These are phyloP conservation scores for Podaxis sp. DNA, from an alignment of 768 basidiomycete species.

Conservation along the genomic window DNA sequence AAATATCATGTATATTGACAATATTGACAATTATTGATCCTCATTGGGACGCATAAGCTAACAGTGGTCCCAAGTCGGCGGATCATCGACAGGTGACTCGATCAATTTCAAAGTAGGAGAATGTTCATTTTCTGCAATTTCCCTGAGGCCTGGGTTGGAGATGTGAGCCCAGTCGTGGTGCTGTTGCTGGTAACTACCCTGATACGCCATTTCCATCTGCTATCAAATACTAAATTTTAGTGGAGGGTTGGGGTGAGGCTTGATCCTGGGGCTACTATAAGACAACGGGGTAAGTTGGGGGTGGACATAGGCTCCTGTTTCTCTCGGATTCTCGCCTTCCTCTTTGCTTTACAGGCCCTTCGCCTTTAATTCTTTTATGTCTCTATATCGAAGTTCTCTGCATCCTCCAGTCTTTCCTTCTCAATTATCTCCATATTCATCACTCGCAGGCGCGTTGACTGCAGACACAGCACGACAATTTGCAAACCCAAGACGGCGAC, in stretches of 20 bases:
- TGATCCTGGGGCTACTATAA: neutral
- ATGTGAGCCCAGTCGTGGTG: neutral
- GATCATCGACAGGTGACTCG: neutral
- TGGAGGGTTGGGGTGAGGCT: neutral
- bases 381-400: slow-evolving; percentile 2
- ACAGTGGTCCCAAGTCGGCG: neutral
- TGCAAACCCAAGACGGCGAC: slow-evolving; percentile 1
- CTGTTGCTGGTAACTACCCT: neutral
- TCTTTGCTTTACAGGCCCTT: too few species aligned
- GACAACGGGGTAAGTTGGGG: neutral
- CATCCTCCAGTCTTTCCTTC: slow-evolving; percentile 15
- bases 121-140: neutral
- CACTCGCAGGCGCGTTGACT: slow-evolving; percentile 8
- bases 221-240: neutral
- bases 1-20: neutral
- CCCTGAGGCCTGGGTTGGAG: slow-evolving; percentile 3
- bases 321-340: neutral
- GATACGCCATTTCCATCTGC: neutral
- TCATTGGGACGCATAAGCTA: neutral
- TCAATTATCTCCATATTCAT: slow-evolving; percentile 11
- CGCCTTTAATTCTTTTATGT: neutral
- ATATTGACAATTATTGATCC: slow-evolving; percentile 2
- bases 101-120: neutral
- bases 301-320: neutral
- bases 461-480: neutral